phyloP scores from a whole-genome alignment of 177 flowering plant genomes.

The Vitis hybrid region DNA sequence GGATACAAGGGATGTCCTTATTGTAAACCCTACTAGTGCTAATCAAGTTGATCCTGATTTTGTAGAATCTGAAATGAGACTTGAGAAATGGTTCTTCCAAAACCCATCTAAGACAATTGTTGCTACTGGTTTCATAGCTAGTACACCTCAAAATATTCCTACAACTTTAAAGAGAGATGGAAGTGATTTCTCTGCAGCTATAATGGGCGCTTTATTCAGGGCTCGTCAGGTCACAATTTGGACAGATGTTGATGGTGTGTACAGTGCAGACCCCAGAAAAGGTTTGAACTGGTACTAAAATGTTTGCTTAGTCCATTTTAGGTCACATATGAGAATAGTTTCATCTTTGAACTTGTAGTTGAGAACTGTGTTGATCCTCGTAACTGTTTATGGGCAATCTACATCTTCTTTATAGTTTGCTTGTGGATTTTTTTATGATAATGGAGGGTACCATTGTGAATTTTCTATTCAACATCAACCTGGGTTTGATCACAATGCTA shows the following conservation, averaged over 20 bases:
- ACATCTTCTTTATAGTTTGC: neutral
- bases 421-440: neutral
- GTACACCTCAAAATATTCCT: slow-evolving; percentile 86
- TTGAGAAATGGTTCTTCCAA: slow-evolving; percentile 74
- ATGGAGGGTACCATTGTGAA: neutral
- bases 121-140: slow-evolving; percentile 96
- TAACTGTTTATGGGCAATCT: slow-evolving; percentile 4
- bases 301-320: too few relatives aligned
- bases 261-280: slow-evolving; percentile 99
- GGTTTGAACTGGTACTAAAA: slow-evolving; percentile 41
- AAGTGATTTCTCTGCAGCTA: slow-evolving; percentile 98
- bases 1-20: slow-evolving; percentile 95
- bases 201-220: slow-evolving; percentile 86
- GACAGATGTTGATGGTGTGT: slow-evolving; percentile 99
- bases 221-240: slow-evolving; percentile 94
- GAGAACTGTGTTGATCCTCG: neutral
- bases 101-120: slow-evolving; percentile 66
- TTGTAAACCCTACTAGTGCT: slow-evolving; percentile 82
- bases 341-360: neutral
- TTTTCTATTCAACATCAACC: neutral
- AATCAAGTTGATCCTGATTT: slow-evolving; percentile 96
- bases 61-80: slow-evolving; percentile 68
- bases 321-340: neutral
- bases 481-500: slow-evolving; percentile 11
- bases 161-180: slow-evolving; percentile 99